Conservation (phyloP, 805 yeast species). For the Ogataea saltuana region DNA sequence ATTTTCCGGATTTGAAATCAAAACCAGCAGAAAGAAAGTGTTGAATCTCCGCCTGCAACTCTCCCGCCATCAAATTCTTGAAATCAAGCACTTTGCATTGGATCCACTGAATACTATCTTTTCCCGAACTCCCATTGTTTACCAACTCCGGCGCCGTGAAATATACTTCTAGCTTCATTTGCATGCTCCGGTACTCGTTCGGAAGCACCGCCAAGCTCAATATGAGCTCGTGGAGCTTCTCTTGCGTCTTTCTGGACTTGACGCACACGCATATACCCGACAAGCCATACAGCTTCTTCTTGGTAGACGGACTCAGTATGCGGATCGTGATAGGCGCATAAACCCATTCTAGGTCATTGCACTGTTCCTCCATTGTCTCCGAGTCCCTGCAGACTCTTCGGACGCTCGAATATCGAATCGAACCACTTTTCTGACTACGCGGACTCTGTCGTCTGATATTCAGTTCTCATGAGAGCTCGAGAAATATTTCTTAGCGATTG, state of each 20-base stretch:
- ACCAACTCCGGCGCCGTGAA: slow-evolving; percentile 20
- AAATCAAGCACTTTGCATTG: slow-evolving; percentile 19
- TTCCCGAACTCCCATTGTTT: slow-evolving; percentile 12
- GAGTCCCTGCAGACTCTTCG: neutral
- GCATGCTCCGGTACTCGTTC: slow-evolving; percentile 6
- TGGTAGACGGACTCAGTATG: slow-evolving; percentile 14
- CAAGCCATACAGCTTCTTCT: slow-evolving; percentile 19
- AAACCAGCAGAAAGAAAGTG: slow-evolving; percentile 16
- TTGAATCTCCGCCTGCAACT: slow-evolving; percentile 5
- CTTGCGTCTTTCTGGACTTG: neutral
- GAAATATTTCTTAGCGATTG: neutral
- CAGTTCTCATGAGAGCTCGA: neutral
- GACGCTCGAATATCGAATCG: neutral
- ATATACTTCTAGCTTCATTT: slow-evolving; percentile 15
- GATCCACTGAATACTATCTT: slow-evolving; percentile 23
- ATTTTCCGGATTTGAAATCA: slow-evolving; percentile 36
- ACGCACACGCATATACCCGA: slow-evolving; percentile 20
- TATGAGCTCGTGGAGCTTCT: slow-evolving; percentile 14
- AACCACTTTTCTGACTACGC: slow-evolving; percentile 7
- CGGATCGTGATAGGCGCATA: slow-evolving; percentile 21
- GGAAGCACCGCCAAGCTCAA: slow-evolving; percentile 18
- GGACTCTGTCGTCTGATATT: neutral
- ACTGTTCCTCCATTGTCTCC: neutral
- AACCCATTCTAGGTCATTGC: slow-evolving; percentile 2
- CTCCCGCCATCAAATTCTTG: neutral